These are phyloP conservation scores for Metschnikowia henanensis DNA, from an alignment of 805 yeast species.

Conservation along the genomic window DNA sequence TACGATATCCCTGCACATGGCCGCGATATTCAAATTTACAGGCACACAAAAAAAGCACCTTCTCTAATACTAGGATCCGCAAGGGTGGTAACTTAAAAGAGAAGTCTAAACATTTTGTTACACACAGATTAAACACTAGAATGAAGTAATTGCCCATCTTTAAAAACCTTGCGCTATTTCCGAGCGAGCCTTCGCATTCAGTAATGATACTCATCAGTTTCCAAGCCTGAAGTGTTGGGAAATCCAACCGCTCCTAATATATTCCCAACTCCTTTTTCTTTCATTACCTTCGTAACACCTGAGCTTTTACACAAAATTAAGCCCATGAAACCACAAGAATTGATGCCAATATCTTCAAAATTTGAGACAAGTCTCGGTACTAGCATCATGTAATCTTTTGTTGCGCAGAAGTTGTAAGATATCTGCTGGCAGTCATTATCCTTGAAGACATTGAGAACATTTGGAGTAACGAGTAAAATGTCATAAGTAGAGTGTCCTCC, in stretches of 20 bases:
- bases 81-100: too few species aligned
- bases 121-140: too few species aligned
- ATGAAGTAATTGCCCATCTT: too few species aligned
- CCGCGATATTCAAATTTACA: too few species aligned
- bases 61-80: too few species aligned
- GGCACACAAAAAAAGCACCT: too few species aligned
- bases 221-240: constrained; percentile 55
- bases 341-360: constrained; percentile 61
- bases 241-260: constrained; percentile 68
- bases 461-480: constrained; percentile 71
- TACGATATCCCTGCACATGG: too few species aligned
- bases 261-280: constrained; percentile 46
- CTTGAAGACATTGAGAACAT: constrained; percentile 62
- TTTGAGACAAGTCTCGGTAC: constrained; percentile 74
- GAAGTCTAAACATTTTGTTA: too few species aligned
- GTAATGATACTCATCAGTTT: constrained; percentile 66
- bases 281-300: constrained; percentile 49
- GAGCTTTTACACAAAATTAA: constrained; percentile 72
- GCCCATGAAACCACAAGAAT: constrained; percentile 81
- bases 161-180: too few species aligned
- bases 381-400: constrained; percentile 78
- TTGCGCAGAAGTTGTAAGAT: constrained; percentile 81
- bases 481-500: constrained; percentile 62
- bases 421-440: constrained; percentile 46
- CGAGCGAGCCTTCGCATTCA: constrained; percentile 24